Evolutionary conservation across 169 alveolate species (phyloP), one percentile per base, ranked within the genome.

Genomic region (Plasmodium ovale): DNA sequence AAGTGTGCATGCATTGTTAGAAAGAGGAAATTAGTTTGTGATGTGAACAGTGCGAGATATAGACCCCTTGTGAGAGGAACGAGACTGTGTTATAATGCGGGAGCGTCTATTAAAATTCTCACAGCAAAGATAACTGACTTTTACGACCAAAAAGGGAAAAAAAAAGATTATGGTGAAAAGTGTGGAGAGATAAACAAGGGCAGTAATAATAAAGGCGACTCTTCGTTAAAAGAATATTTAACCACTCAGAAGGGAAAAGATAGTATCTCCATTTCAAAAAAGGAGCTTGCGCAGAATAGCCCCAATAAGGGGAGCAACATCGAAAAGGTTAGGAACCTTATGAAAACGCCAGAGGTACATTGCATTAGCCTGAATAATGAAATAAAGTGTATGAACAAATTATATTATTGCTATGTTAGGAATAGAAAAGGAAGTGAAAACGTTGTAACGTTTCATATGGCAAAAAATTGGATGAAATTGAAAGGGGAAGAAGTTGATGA

Each of bases 401-500:
- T 44, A 42, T 14, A 19, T 19, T 23, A 64, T 23, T 73, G 88
- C 49, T 73, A 59, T 39, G 27, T 25, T 64, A 44, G 67, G 59
- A 73, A 64, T 16, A 73, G 51, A 59, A 73, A 6, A 0, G 51
- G 54, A 14, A 73, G 59, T 59, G 51, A 58, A 16, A 73, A 73
- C 51, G 19, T 73, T 3, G 47, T 73, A 3, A 73, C 88, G 25
- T 73, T 23, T 12, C 33, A 73, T 16, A 73, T 73, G 73, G 88
- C 74, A 27, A 73, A 73, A 59, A 58, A 73, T 58, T 73, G 88
- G 88, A 35, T 73, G 42, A 73, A 73, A 23, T 44, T 73, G 42
- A 59, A 73, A 60, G 88, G 88, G 51, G 72, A 59, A 64, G 88
- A 73, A 39, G 72, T 73, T 23, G 88, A 73, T 67, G 88, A 73